Base-by-base conservation (phyloP, 2,329 filamentous ascomycete genomes). In the Leptographium wingfieldii region DNA sequence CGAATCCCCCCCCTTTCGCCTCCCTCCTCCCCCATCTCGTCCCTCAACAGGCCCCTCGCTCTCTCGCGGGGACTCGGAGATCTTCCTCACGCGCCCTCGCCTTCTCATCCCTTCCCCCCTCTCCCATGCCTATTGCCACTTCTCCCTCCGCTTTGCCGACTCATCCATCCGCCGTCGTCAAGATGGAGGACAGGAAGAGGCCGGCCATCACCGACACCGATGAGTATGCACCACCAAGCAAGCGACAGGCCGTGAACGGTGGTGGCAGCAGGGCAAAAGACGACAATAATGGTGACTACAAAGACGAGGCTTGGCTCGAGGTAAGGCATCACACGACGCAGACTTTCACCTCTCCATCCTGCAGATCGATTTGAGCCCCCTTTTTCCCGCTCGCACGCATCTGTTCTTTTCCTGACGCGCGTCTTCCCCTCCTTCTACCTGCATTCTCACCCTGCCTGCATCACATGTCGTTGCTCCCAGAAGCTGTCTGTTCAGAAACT, bases 181-280 rank as follows among this genome's bases (percentile, higher is more conserved):
- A 94, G 83, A 99, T 97, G 92, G 94, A 99, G 82, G 94, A 97
- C 80, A 90, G 94, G 83, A 99, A 99, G 83, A 86, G 94, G 83
- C 88, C 91, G 71, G 89, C 91, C 71, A 82, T 87, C 68, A 81
- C 83, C 74, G 88, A 87, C 71, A 78, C 83, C 69, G 89, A 94
- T 73, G 90, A 96, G 67, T 79, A 89, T 70, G 88, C 88, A 66
- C 92, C 92, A 66, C 92, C 92, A 27, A 88, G 85, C 70, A 99
- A 97, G 80, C 87, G 91, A 75, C 88, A 95, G 73, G 89, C 90
- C 60, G 82, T 92, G 66, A 96, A 96, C 79, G 91, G 91, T 69
- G 76, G 79, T 65, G 76, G 79, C 64, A 79, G 76, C 68, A 82
- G 80, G 66, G 71, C 73, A 66, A 79, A 79, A 63, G 63, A 65